Conservation (phyloP, 2,329 filamentous ascomycete species). For the Tothia fuscella region DNA sequence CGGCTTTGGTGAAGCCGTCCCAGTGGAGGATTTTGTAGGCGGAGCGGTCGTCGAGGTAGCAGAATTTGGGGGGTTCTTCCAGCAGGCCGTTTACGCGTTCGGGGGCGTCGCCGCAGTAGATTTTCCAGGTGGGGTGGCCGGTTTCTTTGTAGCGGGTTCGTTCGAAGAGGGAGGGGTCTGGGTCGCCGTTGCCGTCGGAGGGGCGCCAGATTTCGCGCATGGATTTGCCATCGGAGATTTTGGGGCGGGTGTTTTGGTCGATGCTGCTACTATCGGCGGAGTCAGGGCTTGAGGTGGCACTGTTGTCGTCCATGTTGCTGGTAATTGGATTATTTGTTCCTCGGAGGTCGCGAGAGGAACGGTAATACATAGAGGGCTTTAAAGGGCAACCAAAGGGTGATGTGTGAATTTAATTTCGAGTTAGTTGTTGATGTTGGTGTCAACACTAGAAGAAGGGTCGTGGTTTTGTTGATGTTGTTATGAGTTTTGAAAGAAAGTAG, state of each 20-base stretch:
- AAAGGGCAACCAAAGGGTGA: too few relatives aligned
- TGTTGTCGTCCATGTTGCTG: not conserved
- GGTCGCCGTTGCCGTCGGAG: constrained; percentile 26
- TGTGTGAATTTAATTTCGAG: too few relatives aligned
- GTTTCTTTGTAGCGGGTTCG: constrained; percentile 12
- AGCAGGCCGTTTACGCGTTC: constrained; percentile 17
- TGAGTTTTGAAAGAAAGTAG: too few relatives aligned
- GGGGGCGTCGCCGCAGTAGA: constrained; percentile 23
- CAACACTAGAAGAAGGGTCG: too few relatives aligned
- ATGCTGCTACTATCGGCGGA: not conserved
- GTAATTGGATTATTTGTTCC: too few relatives aligned
- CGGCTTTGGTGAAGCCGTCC: not conserved
- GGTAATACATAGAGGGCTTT: too few relatives aligned
- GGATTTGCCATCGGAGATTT: constrained; percentile 19
- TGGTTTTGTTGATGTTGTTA: too few relatives aligned
- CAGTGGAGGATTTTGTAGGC: constrained; percentile 20
- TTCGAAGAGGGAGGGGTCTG: constrained; percentile 18
- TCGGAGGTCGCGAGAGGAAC: too few relatives aligned
- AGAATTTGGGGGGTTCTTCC: constrained; percentile 24
- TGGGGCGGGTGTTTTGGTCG: not conserved
- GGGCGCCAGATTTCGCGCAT: constrained; percentile 27
- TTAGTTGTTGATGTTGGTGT: too few relatives aligned
- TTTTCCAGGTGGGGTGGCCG: constrained; percentile 28
- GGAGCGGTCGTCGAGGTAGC: constrained; percentile 30
- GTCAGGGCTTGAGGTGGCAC: not conserved